Conservation (phyloP, 768 basidiomycete species). For the Panus rudis region DNA sequence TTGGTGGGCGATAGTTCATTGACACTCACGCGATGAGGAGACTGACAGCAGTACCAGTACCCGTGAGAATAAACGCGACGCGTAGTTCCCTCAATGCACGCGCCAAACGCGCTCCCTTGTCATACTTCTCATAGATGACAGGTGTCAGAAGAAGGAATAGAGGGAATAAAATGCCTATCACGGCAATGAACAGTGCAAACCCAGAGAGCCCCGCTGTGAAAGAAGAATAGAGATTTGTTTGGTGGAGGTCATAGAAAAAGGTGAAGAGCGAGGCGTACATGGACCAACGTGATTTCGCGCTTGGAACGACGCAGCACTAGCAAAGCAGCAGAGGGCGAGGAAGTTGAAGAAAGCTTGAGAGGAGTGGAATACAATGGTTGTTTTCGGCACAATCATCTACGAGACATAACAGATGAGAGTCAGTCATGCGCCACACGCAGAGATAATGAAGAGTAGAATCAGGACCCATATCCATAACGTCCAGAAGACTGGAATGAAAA, state of each 20-base stretch:
- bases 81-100: constrained; percentile 78
- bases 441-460: constrained; percentile 10
- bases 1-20: background rate
- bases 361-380: constrained; percentile 66
- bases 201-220: constrained; percentile 74
- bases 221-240: background rate
- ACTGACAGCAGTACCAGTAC: constrained; percentile 55
- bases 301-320: constrained; percentile 84
- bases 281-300: constrained; percentile 78
- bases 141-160: constrained; percentile 71
- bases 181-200: constrained; percentile 76
- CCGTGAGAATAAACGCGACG: constrained; percentile 77
- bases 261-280: constrained; percentile 50
- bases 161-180: constrained; percentile 67
- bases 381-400: constrained; percentile 86
- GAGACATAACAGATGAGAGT: constrained; percentile 15
- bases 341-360: constrained; percentile 91
- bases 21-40: constrained; percentile 70
- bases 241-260: background rate
- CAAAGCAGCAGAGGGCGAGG: constrained; percentile 86
- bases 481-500: constrained; percentile 30
- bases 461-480: constrained; percentile 65
- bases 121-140: constrained; percentile 79
- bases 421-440: constrained; percentile 8
- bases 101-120: constrained; percentile 70